Base-by-base conservation (phyloP, 331 rosid species). In the Pyracantha coccinea region DNA sequence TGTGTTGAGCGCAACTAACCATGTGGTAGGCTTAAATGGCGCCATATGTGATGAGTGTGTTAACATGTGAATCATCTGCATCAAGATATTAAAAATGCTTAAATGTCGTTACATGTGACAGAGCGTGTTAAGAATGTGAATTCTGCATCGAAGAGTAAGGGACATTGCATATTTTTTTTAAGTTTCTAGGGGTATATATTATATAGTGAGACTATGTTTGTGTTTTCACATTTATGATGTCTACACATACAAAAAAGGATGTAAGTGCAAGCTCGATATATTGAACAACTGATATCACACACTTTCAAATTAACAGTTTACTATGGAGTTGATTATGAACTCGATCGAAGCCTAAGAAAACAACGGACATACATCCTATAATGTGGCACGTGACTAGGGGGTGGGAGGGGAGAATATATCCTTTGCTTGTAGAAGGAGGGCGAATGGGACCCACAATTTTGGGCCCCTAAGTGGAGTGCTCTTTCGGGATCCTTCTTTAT, bases 361-460 rank as follows among this genome's bases (percentile, higher is more conserved):
- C 38, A 27, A 7, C 8, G 33, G 21, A 27, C 19, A 25, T 6
- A 57, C 32, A 58, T 61, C 1, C 12, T 15, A 61, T 7, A 29
- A 29, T 4, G 66, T 27, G 12, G n/a, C 66, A 27, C 66, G 35
- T 61, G 66, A 61, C 28, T 66, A 20, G 70, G 41, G 54, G 24
- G 50, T 78, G 62, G 60, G 75, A 57, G 63, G 29, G 23, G 38
- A 53, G 97, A 90, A 90, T 88, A 78, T 86, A 84, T 92, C 71
- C 94, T 78, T 92, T 92, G 91, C 94, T 90, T 92, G 94, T 76
- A 7, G 85, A 81, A 78, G 76, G 89, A 88, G 92, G 82, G 31
- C 69, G 76, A 83, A 75, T 57, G 60, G 82, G 88, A 84, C 74
- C 91, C 84, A 87, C 70, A 17, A 1, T 19, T 27, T 80, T 65